Conservation (phyloP, 129 eudicot species). For the Pseudognaphalium luteoalbum region DNA sequence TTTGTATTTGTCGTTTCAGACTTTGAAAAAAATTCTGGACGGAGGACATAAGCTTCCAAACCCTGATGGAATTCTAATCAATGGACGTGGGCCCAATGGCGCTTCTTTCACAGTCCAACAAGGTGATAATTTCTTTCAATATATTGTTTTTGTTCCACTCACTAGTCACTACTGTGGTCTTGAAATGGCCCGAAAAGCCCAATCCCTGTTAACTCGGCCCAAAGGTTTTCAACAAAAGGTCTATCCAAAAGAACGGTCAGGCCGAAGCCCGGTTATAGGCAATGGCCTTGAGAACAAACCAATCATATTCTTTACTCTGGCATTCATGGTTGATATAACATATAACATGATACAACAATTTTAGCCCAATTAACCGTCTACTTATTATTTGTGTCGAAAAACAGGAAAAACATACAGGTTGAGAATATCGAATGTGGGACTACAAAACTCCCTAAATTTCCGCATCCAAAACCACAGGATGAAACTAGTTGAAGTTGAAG, state of each 20-base stretch:
- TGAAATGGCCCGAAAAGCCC: neutral
- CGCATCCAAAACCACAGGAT: slow-evolving; percentile 86
- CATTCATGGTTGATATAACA: too few relatives aligned
- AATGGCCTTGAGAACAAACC: too few relatives aligned
- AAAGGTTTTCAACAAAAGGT: too few relatives aligned
- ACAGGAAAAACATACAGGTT: slow-evolving; percentile 87
- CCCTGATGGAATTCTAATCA: slow-evolving; percentile 84
- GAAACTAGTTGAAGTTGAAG: slow-evolving; percentile 90
- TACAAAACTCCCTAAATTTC: slow-evolving; percentile 82
- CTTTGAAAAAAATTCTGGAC: slow-evolving; percentile 58
- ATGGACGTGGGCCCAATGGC: slow-evolving; percentile 77
- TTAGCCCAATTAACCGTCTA: neutral
- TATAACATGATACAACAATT: too few relatives aligned
- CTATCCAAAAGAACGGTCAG: too few relatives aligned
- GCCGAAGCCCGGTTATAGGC: too few relatives aligned
- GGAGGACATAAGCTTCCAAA: slow-evolving; percentile 62
- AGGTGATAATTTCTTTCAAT: slow-evolving; percentile 37
- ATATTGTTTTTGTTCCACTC: neutral
- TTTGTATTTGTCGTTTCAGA: slow-evolving; percentile 34
- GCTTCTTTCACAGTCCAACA: slow-evolving; percentile 61
- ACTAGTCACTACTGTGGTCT: too few relatives aligned
- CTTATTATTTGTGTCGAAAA: neutral
- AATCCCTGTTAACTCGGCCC: neutral
- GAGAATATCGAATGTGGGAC: slow-evolving; percentile 85
- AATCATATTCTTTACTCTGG: too few relatives aligned